phyloP scores from a whole-genome alignment of 1,139 yeast species.

The Yamadazyma buinensis region DNA sequence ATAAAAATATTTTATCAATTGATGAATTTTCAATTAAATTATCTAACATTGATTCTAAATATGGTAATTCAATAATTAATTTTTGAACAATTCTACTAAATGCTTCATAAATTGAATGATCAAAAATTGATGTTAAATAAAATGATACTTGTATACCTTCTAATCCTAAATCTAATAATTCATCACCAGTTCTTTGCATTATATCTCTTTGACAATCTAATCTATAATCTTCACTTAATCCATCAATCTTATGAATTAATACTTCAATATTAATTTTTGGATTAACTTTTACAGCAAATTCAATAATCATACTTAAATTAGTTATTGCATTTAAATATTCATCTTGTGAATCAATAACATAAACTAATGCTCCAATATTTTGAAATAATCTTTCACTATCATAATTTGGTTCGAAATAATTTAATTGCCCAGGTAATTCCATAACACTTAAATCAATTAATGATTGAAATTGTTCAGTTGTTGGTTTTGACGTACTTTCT shows the following conservation, averaged over 20 bases:
- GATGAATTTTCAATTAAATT: constrained; percentile 84
- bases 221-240: constrained; percentile 88
- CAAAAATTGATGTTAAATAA: constrained; percentile 89
- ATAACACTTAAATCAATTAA: constrained; percentile 86
- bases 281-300: constrained; percentile 80
- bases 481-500: constrained; percentile 88
- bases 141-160: constrained; percentile 91
- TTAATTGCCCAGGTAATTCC: constrained; percentile 94
- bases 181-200: constrained; percentile 94
- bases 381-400: constrained; percentile 77
- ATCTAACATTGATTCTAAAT: constrained; percentile 84
- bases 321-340: constrained; percentile 91
- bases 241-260: constrained; percentile 91
- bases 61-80: constrained; percentile 82
- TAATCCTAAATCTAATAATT: constrained; percentile 79
- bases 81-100: constrained; percentile 91
- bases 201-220: constrained; percentile 94
- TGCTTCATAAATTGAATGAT: constrained; percentile 94
- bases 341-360: constrained; percentile 93
- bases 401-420: constrained; percentile 79
- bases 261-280: constrained; percentile 89
- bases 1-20: constrained; percentile 87
- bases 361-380: constrained; percentile 88
- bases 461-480: constrained; percentile 72
- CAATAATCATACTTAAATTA: constrained; percentile 83